Evolutionary conservation across 768 basidiomycete species (phyloP).

Genomic region (Pleurotus cornucopiae): DNA sequence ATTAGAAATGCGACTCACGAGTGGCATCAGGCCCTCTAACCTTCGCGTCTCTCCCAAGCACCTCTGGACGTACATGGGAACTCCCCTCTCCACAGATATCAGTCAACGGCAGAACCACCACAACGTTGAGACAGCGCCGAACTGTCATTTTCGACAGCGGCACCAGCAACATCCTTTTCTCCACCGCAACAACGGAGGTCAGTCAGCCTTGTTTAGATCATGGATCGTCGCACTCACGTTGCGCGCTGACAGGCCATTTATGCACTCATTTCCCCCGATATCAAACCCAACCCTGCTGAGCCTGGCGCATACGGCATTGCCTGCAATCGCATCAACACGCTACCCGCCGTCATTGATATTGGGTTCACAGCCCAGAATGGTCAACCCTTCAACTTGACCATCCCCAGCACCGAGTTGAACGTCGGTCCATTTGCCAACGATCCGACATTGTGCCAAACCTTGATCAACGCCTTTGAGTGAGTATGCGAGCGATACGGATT

Average conservation of each 20-base stretch:
- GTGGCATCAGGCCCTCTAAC: conserved; percentile 31
- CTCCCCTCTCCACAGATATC: conserved; percentile 39
- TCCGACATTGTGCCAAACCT: conserved; percentile 46
- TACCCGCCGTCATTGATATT: conserved; percentile 50
- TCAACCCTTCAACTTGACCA: conserved; percentile 48
- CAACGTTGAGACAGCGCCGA: conserved; percentile 32
- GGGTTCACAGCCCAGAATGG: conserved; percentile 49
- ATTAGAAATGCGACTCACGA: conserved; percentile 5
- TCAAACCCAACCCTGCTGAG: conserved; percentile 46
- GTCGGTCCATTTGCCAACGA: conserved; percentile 54
- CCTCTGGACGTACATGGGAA: conserved; percentile 36
- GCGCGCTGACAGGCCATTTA: conserved; percentile 42
- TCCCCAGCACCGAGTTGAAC: conserved; percentile 52
- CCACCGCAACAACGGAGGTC: conserved; percentile 44
- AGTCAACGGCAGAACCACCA: conserved; percentile 50
- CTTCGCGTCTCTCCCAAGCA: conserved; percentile 36
- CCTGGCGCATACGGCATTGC: conserved; percentile 54
- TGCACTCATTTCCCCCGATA: conserved; percentile 53
- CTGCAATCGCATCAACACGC: conserved; percentile 38
- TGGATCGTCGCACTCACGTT: conserved; percentile 4
- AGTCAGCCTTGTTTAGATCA: conserved; percentile 4
- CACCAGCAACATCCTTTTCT: conserved; percentile 51
- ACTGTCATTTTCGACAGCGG: conserved; percentile 55
- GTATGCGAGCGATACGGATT: not conserved
- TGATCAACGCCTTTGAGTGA: conserved; percentile 52